Evolutionary conservation across 164 flowering plant species (phyloP).

Genomic region (Umbilicus rupestris): DNA sequence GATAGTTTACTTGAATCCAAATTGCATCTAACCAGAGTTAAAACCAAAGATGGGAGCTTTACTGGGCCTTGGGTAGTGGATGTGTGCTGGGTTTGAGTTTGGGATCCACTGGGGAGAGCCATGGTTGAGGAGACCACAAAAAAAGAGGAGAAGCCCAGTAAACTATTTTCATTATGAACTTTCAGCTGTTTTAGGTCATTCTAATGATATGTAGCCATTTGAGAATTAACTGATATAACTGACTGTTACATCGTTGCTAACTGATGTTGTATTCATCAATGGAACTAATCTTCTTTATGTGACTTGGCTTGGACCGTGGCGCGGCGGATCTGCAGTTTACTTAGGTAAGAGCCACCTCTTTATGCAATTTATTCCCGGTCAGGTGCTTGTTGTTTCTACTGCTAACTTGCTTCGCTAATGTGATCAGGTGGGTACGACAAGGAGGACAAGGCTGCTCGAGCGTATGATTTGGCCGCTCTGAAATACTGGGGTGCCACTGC

Average conservation of each 20-base stretch:
- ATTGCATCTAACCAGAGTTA: neutral
- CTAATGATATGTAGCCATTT: too few relatives aligned
- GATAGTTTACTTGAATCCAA: neutral
- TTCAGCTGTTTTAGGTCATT: too few relatives aligned
- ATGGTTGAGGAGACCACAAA: conserved; percentile 1
- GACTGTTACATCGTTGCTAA: too few relatives aligned
- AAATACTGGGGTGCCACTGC: conserved; percentile 85
- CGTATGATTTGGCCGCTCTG: conserved; percentile 75
- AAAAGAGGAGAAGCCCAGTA: neutral
- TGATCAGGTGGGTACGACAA: conserved; percentile 77
- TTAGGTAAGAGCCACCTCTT: conserved; percentile 36
- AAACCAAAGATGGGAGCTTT: neutral
- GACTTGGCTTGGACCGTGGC: conserved; percentile 19
- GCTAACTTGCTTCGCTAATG: neutral
- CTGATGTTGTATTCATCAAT: too few relatives aligned
- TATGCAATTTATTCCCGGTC: neutral
- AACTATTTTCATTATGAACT: too few relatives aligned
- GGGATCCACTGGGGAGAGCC: neutral
- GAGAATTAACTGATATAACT: too few relatives aligned
- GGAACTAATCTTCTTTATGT: conserved; percentile 17
- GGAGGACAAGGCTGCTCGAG: conserved; percentile 86
- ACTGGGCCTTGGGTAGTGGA: neutral
- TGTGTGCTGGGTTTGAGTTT: neutral
- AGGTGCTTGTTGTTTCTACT: neutral
- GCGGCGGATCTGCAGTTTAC: conserved; percentile 42